Percentiles rank a stretch among this genome's conserved stretches.
Conservation (phyloP, 1,139 yeast species). For the Lodderomyces theae region DNA sequence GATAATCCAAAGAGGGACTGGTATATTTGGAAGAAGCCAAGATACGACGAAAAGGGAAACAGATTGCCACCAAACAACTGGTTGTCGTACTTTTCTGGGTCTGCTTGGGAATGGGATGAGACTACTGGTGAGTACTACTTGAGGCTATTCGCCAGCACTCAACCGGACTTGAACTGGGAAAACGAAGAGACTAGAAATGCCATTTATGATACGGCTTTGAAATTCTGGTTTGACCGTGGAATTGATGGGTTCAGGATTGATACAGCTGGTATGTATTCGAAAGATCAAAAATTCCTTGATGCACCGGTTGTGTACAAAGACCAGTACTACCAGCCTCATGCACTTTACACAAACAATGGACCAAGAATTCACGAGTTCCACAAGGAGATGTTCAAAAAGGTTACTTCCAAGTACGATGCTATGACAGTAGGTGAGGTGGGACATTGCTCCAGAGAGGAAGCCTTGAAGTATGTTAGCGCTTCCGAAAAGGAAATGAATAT, state of each 20-base stretch:
- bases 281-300: constrained; percentile 45
- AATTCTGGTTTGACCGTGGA: constrained; percentile 55
- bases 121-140: constrained; percentile 52
- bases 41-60: constrained; percentile 43
- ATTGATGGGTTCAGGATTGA: constrained; percentile 61
- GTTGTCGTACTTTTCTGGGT: constrained; percentile 50
- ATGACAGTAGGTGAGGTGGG: constrained; percentile 62
- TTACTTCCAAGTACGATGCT: constrained; percentile 47
- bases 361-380: constrained; percentile 58
- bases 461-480: constrained; percentile 49
- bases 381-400: constrained; percentile 48
- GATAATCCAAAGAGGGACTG: constrained; percentile 58
- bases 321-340: constrained; percentile 39
- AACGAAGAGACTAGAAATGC: constrained; percentile 50
- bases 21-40: constrained; percentile 57
- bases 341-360: constrained; percentile 36
- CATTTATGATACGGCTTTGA: constrained; percentile 47
- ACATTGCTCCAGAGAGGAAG: constrained; percentile 37
- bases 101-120: constrained; percentile 59
- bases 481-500: constrained; percentile 48
- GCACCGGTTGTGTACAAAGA: constrained; percentile 47
- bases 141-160: constrained; percentile 49
- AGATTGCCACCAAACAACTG: constrained; percentile 59
- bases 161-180: constrained; percentile 64
- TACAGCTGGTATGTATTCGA: constrained; percentile 52